phyloP scores from a whole-genome alignment of 345 rosid species.

The Aquilaria malaccensis region DNA sequence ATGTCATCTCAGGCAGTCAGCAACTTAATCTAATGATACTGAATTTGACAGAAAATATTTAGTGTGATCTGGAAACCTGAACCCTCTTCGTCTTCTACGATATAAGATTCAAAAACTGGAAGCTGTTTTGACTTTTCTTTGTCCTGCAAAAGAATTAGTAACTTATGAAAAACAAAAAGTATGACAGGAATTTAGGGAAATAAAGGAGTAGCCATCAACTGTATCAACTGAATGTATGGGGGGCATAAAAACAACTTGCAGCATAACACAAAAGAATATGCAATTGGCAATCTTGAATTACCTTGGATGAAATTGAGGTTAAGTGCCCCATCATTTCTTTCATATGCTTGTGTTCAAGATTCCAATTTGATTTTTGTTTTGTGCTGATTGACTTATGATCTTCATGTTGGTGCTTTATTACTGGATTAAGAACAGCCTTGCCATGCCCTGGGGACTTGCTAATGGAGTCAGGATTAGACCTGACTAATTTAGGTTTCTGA shows the following conservation, averaged over 20 bases:
- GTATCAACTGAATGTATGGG: neutral
- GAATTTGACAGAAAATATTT: neutral
- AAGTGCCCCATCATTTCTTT: too few species aligned
- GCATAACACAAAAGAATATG: neutral
- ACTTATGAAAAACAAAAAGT: neutral
- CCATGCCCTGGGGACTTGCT: too few species aligned
- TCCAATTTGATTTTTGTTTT: too few species aligned
- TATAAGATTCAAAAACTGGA: constrained; percentile 71
- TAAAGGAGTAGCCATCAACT: neutral
- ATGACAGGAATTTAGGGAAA: neutral
- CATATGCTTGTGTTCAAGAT: too few species aligned
- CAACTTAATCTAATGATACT: neutral
- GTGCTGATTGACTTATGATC: too few species aligned
- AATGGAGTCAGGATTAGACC: too few species aligned
- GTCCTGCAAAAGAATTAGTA: constrained; percentile 34
- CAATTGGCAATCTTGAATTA: neutral
- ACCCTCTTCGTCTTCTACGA: constrained; percentile 82
- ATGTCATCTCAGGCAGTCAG: constrained; percentile 14
- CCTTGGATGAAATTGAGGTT: too few species aligned
- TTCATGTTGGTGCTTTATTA: too few species aligned
- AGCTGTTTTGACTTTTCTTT: constrained; percentile 30
- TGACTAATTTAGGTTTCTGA: too few species aligned
- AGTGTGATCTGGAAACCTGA: constrained; percentile 43
- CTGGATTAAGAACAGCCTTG: too few species aligned
- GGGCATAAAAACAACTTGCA: neutral